Base-by-base conservation (phyloP, 2,329 filamentous ascomycete genomes). In the Penicillium expansum region DNA sequence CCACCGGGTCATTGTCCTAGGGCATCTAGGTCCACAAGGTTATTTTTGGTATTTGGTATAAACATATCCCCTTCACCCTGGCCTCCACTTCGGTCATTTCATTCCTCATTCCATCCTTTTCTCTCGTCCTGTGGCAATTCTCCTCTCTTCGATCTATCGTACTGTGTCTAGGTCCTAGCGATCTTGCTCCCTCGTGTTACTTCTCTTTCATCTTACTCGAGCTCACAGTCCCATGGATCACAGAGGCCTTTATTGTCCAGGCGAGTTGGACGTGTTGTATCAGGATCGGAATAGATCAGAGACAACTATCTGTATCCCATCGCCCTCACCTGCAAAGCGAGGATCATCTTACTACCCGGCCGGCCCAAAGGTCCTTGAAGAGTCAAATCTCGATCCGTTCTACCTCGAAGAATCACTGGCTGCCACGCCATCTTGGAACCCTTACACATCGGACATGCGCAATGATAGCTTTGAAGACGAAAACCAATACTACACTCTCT, bases 11-110 rank as follows among this genome's bases (percentile, higher is more conserved):
- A 52, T 62, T 39, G 39, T 57, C 33, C 45, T 49, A 52, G 52
- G 45, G 50, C 55, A 39, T 52, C 45, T 29, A 44, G 32, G 20
- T 32, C 29, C 20, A 29, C 29, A 51, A 53, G 55, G 52, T 58
- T 68, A 69, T 66, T 70, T 68, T 68, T 60, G 58, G 61, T 74
- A 75, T 75, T 68, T 59, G 58, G 60, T 74, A 75, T 75, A 75
- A 74, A 74, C 71, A 67, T 64, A 65, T 65, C 63, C 64, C 64
- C 62, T 62, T 64, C 65, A 55, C 67, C 66, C 65, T 66, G 56
- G 41, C 37, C 49, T 47, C 35, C 54, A 53, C 44, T 48, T 56
- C 20, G 37, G 35, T 50, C 52, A 42, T 35, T 49, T 45, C 54
- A 59, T 59, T 60, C 56, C 33, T 58, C 60, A 58, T 64, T 61